phyloP scores from a whole-genome alignment of 371 early-diverging fungal species.

The Ordospora colligata region DNA sequence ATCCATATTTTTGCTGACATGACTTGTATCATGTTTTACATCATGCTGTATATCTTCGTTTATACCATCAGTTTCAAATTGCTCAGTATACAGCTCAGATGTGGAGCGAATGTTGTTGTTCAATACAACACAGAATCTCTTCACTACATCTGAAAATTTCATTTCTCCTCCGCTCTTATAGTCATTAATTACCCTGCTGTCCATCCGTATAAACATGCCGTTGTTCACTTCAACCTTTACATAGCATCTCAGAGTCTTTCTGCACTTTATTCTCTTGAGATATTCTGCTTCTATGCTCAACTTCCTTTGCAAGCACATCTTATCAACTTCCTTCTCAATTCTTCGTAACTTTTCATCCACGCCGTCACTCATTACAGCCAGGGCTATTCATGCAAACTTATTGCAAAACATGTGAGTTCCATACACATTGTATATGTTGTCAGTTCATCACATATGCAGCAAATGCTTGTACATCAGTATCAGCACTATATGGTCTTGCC shows the following conservation, averaged over 20 bases:
- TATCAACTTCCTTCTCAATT: slow-evolving; percentile 51
- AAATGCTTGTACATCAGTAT: too few species aligned
- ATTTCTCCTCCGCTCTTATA: slow-evolving; percentile 24
- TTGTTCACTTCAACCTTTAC: slow-evolving; percentile 23
- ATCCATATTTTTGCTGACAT: not conserved
- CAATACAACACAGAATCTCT: slow-evolving; percentile 24
- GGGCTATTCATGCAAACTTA: not conserved
- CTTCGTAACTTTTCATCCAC: slow-evolving; percentile 41
- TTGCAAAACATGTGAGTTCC: not conserved
- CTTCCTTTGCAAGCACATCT: slow-evolving; percentile 43
- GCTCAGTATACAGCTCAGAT: not conserved
- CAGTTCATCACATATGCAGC: too few species aligned
- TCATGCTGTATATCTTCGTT: not conserved
- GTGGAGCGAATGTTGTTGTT: not conserved
- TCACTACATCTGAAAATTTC: slow-evolving; percentile 36
- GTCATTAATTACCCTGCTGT: slow-evolving; percentile 54
- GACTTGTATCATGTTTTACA: not conserved
- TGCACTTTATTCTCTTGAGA: slow-evolving; percentile 59
- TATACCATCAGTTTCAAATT: not conserved
- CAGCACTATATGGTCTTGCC: not conserved
- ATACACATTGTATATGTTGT: too few species aligned
- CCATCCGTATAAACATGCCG: slow-evolving; percentile 42
- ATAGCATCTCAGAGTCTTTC: slow-evolving; percentile 48
- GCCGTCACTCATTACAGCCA: slow-evolving; percentile 1
- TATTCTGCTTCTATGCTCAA: slow-evolving; percentile 60